phyloP scores from a whole-genome alignment of 2,329 filamentous ascomycete species.

The Sclerotinia borealis region DNA sequence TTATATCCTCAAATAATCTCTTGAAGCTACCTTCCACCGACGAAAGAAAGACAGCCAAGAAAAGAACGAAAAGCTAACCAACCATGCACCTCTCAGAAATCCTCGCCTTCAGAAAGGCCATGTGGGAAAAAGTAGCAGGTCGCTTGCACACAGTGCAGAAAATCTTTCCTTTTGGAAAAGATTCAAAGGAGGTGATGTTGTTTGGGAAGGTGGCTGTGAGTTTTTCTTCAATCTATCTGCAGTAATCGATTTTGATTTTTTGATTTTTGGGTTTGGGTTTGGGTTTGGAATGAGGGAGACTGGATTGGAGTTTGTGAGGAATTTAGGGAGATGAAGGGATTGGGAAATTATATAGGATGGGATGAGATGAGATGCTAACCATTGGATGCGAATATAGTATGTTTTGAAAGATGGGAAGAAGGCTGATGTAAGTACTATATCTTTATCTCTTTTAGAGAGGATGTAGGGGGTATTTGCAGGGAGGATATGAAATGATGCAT shows the following conservation, averaged over 20 bases:
- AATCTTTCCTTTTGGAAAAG: conserved; percentile 44
- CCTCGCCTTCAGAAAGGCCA: conserved; percentile 42
- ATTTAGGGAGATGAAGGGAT: too few relatives aligned
- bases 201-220: conserved; percentile 42
- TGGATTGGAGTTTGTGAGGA: background rate
- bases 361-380: background rate
- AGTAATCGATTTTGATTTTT: too few relatives aligned
- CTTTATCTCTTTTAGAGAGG: too few relatives aligned
- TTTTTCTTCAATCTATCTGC: background rate
- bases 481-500: background rate
- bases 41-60: too few relatives aligned
- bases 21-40: too few relatives aligned
- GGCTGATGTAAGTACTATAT: conserved; percentile 17
- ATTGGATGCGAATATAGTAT: conserved; percentile 31
- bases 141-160: conserved; percentile 41
- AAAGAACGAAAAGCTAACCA: background rate
- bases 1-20: too few relatives aligned
- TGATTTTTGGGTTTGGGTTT: background rate
- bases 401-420: conserved; percentile 42
- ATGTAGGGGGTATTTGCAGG: too few relatives aligned
- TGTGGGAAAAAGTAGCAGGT: conserved; percentile 47
- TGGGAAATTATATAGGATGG: background rate
- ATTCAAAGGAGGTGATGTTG: conserved; percentile 46
- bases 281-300: background rate
- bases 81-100: conserved; percentile 41